Percentiles rank a stretch among this genome's conserved stretches.
Conservation (phyloP, 225 moss, liverwort and hornwort species). For the Marchantia paleacea region DNA sequence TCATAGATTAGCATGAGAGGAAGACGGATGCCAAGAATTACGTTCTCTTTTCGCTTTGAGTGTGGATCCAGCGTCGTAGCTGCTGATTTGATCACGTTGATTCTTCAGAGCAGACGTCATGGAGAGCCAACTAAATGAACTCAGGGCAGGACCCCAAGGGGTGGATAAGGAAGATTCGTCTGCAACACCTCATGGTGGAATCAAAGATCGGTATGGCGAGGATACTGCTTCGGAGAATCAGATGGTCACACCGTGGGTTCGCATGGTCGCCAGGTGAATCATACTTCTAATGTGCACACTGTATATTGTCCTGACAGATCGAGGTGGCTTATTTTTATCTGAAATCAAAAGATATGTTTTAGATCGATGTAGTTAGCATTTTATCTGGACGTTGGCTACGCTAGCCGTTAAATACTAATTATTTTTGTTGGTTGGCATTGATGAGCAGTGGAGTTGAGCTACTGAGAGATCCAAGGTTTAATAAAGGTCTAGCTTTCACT, state of each 20-base stretch:
- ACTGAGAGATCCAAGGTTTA: conserved; percentile 79
- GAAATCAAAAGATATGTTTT: not conserved
- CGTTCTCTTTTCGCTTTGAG: too few relatives aligned
- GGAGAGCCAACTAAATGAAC: conserved; percentile 39
- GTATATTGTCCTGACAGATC: not conserved
- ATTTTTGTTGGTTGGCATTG: not conserved
- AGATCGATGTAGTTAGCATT: not conserved
- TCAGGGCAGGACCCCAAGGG: conserved; percentile 10
- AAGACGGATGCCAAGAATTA: too few relatives aligned
- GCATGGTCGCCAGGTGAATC: conserved; percentile 62
- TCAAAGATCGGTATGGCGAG: conserved; percentile 74
- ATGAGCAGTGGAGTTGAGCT: conserved; percentile 74
- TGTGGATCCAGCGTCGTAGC: too few relatives aligned
- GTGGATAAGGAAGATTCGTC: conserved; percentile 40
- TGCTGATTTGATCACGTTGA: not conserved
- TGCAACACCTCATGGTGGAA: conserved; percentile 54
- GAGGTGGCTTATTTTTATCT: not conserved
- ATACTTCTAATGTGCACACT: not conserved
- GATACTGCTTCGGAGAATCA: conserved; percentile 61
- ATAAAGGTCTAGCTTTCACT: conserved; percentile 80
- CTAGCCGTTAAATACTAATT: not conserved
- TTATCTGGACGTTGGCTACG: not conserved
- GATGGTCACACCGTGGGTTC: conserved; percentile 70
- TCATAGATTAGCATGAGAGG: too few relatives aligned
- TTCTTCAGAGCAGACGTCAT: conserved; percentile 11